These are phyloP conservation scores for Barbarea vulgaris DNA, from an alignment of 345 rosid genomes.

Conservation along the genomic window DNA sequence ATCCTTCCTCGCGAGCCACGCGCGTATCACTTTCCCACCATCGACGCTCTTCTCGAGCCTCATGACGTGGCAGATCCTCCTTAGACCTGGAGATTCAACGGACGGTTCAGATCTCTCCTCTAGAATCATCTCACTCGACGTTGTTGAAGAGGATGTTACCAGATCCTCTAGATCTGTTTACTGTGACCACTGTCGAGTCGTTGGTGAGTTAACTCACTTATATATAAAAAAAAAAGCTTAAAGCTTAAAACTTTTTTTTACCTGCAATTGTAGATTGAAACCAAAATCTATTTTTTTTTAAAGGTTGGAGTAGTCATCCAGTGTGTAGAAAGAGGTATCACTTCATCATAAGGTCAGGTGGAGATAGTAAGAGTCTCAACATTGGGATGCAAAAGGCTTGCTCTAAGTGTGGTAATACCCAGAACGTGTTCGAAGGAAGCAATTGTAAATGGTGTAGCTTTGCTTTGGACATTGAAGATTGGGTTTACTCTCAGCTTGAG, in stretches of 20 bases:
- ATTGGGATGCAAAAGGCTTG: slow-evolving; percentile 35
- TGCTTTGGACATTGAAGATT: slow-evolving; percentile 49
- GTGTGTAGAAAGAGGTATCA: slow-evolving; percentile 76
- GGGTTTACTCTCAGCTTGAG: slow-evolving; percentile 64
- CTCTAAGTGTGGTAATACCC: slow-evolving; percentile 48
- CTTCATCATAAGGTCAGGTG: slow-evolving; percentile 59
- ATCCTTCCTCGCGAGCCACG: slow-evolving; percentile 52
- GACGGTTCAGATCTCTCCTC: slow-evolving; percentile 48
- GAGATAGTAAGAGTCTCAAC: slow-evolving; percentile 4
- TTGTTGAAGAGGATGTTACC: slow-evolving; percentile 75
- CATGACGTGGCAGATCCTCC: slow-evolving; percentile 62
- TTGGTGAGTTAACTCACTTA: slow-evolving; percentile 52
- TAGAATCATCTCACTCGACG: slow-evolving; percentile 47
- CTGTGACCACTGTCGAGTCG: slow-evolving; percentile 83
- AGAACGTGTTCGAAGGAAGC: slow-evolving; percentile 48
- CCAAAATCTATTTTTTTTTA: background rate
- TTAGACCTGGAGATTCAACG: slow-evolving; percentile 51
- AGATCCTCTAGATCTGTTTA: slow-evolving; percentile 69
- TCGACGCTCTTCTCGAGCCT: slow-evolving; percentile 57
- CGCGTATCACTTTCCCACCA: slow-evolving; percentile 52
- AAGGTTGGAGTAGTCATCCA: slow-evolving; percentile 85
- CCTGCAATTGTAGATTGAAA: background rate
- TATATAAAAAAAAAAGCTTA: too few relatives aligned
- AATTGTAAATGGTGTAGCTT: slow-evolving; percentile 62
- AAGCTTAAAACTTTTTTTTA: background rate